phyloP scores from a whole-genome alignment of 371 early-diverging fungal species.

The Mortierella sp. region DNA sequence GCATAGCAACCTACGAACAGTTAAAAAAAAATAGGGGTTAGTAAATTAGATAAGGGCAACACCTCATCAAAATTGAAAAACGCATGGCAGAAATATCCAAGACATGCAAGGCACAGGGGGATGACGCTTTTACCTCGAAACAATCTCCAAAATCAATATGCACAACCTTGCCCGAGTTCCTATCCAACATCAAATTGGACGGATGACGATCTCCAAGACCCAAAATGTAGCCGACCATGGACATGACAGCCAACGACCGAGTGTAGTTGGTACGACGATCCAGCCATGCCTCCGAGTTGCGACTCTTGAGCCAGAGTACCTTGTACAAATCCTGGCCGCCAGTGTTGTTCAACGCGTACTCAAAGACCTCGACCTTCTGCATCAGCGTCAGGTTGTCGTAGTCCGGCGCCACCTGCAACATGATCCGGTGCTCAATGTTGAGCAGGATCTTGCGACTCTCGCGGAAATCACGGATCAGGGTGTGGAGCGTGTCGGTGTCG shows the following conservation, averaged over 20 bases:
- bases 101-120: neutral
- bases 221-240: slow-evolving; percentile 98
- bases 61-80: neutral
- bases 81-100: neutral
- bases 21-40: neutral
- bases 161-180: slow-evolving; percentile 95
- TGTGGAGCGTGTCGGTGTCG: slow-evolving; percentile 94
- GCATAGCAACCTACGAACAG: slow-evolving; percentile 86
- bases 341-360: slow-evolving; percentile 94
- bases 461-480: slow-evolving; percentile 92
- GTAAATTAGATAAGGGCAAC: neutral
- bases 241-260: slow-evolving; percentile 97
- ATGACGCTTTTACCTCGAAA: slow-evolving; percentile 84
- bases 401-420: slow-evolving; percentile 96
- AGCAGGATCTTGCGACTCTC: slow-evolving; percentile 89
- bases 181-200: slow-evolving; percentile 97
- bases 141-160: slow-evolving; percentile 99
- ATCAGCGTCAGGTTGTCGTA: slow-evolving; percentile 93
- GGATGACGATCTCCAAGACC: slow-evolving; percentile 99
- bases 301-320: slow-evolving; percentile 96
- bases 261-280: slow-evolving; percentile 97
- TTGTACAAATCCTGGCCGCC: slow-evolving; percentile 96
- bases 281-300: slow-evolving; percentile 97
- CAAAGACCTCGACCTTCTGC: slow-evolving; percentile 98
- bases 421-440: slow-evolving; percentile 95